Evolutionary conservation across 73 alveolate genomes (phyloP), one percentile per base, ranked within the genome.

Genomic region (Chromera velia): DNA sequence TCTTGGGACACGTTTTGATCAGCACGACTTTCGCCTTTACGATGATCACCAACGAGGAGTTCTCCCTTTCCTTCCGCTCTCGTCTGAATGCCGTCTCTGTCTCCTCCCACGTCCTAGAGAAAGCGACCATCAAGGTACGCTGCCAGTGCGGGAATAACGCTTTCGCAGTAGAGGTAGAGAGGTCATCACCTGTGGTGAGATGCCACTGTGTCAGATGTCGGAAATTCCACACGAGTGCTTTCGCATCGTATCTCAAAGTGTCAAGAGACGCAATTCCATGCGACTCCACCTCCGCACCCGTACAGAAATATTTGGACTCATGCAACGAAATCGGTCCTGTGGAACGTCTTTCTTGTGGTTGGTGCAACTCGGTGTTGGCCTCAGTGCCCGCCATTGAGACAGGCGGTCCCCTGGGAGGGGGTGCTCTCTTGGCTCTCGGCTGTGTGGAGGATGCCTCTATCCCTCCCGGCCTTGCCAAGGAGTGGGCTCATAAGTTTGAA

Each of bases 391-490:
- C 19, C 9, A 63, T 1, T 24, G 34, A 6, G 26, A 68, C 10
- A 48, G 27, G 34, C 22, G 33, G 28, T 65, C 28, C 24, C 34
- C 30, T 7, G 32, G 62, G 76, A 19, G 76, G 33, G 24, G 62
- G 28, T 0, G 1, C 32, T 19, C 55, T 64, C 7, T 76, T 69
- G n/a, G n/a, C n/a, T 55, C 10, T 76, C 76, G 83, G 83, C 18
- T 65, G 76, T 31, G 40, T 76, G 71, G 76, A 34, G 1, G 83
- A 76, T 19, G 71, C 34, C 1, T 34, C 83, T 55, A 64, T 76
- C 34, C 83, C 83, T 26, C 62, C 34, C 30, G 22, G 64, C 40
- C 30, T 65, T 47, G 71, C 83, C 22, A 24, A 26, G 18, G 32
- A 13, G 49, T 74, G 82, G 82, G 73, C 48, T 19, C 48, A 63